Conservation (phyloP, 352 stramenopile species). For the Aphanomyces invadans region DNA sequence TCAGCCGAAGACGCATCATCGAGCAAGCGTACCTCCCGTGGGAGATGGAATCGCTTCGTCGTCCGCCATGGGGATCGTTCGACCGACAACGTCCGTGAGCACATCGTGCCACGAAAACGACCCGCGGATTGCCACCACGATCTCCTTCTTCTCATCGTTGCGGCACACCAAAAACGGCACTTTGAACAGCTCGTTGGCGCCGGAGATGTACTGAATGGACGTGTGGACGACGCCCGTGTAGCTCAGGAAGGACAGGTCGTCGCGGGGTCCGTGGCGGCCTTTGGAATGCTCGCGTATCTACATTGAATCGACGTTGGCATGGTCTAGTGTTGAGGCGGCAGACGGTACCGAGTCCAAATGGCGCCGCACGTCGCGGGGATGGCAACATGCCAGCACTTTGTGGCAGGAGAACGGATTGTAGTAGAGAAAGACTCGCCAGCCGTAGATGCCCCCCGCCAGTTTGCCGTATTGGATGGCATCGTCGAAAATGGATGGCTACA, state of each 20-base stretch:
- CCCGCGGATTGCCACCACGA: constrained; percentile 71
- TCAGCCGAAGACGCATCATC: too few relatives aligned
- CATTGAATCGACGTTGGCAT: not conserved
- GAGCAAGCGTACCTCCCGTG: too few relatives aligned
- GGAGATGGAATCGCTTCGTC: constrained; percentile 41
- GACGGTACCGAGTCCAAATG: not conserved
- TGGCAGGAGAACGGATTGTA: constrained; percentile 67
- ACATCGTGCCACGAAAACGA: constrained; percentile 76
- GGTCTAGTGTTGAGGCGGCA: too few relatives aligned
- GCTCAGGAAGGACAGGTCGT: constrained; percentile 56
- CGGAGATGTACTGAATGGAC: constrained; percentile 71
- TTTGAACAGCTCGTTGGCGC: constrained; percentile 71
- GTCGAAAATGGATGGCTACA: constrained; percentile 40
- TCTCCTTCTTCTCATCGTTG: constrained; percentile 45
- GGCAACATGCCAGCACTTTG: constrained; percentile 46
- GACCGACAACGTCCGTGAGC: constrained; percentile 57
- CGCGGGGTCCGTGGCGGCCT: constrained; percentile 46
- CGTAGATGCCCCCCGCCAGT: constrained; percentile 68
- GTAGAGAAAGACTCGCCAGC: constrained; percentile 70
- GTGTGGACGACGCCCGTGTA: constrained; percentile 55
- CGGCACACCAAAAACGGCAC: constrained; percentile 68
- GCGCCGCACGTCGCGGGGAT: not conserved
- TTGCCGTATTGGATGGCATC: constrained; percentile 59
- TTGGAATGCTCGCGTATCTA: not conserved
- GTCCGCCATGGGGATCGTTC: constrained; percentile 51